A percentile compares a stretch with the other conserved stretches of the same genome.
phyloP scores from a whole-genome alignment of 305 asterid species.

The Rubia tinctorum region DNA sequence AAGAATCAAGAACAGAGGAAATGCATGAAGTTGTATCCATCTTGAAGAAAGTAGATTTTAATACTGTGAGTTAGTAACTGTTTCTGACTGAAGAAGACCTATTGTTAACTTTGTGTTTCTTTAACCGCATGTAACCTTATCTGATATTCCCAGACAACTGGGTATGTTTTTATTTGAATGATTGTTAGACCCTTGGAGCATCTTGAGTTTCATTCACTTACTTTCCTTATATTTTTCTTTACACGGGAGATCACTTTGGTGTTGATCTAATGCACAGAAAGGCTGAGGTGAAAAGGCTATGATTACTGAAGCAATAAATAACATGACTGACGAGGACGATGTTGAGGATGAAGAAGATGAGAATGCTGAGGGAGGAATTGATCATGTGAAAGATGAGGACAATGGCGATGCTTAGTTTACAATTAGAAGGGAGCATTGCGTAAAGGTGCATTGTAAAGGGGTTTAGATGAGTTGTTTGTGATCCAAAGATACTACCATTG shows the following conservation, averaged over 20 bases:
- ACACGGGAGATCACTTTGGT: conserved; percentile 53
- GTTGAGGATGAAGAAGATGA: conserved; percentile 33
- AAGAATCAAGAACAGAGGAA: not conserved
- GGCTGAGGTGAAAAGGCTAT: conserved; percentile 45
- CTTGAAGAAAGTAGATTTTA: too few relatives aligned
- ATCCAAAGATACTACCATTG: not conserved
- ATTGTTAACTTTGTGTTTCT: too few relatives aligned
- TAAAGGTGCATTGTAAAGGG: conserved; percentile 10
- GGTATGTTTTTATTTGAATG: conserved; percentile 39
- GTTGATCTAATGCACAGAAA: too few relatives aligned
- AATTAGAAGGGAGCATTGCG: not conserved
- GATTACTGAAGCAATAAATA: conserved; percentile 41
- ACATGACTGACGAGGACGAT: conserved; percentile 42
- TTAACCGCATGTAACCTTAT: conserved; percentile 36
- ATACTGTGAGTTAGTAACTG: too few relatives aligned
- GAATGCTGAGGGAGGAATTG: conserved; percentile 18
- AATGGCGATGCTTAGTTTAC: conserved; percentile 12
- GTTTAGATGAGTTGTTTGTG: not conserved
- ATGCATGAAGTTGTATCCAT: too few relatives aligned
- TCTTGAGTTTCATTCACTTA: conserved; percentile 14
- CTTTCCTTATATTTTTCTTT: conserved; percentile 11
- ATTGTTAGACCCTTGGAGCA: conserved; percentile 6
- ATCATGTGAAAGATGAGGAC: conserved; percentile 18
- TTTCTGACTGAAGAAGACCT: too few relatives aligned
- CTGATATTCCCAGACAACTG: conserved; percentile 72